Evolutionary conservation across 1,139 yeast species (phyloP).

Genomic region (Debaryomyces sp.): DNA sequence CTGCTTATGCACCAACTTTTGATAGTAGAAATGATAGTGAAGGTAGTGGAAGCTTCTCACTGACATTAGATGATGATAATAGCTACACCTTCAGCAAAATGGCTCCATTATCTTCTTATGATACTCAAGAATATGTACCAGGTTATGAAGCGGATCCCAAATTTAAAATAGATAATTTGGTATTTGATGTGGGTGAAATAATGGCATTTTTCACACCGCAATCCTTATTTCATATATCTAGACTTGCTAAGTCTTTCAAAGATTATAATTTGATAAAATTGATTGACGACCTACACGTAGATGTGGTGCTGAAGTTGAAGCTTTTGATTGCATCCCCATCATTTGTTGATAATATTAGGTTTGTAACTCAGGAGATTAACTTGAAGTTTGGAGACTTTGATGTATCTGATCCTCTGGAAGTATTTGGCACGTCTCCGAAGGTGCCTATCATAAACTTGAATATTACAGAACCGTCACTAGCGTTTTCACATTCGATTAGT

Average conservation of each 20-base stretch:
- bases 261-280: slow-evolving; percentile 47
- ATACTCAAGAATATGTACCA: slow-evolving; percentile 50
- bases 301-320: slow-evolving; percentile 52
- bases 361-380: slow-evolving; percentile 53
- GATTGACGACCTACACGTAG: slow-evolving; percentile 67
- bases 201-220: slow-evolving; percentile 41
- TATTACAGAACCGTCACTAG: slow-evolving; percentile 42
- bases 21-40: neutral
- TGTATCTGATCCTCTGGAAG: slow-evolving; percentile 18
- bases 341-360: slow-evolving; percentile 46
- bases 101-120: slow-evolving; percentile 40
- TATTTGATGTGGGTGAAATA: slow-evolving; percentile 54
- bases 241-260: slow-evolving; percentile 32
- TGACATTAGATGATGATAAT: neutral
- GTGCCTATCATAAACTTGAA: slow-evolving; percentile 29
- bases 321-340: slow-evolving; percentile 37
- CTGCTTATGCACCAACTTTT: neutral
- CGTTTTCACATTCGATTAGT: slow-evolving; percentile 23
- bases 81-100: slow-evolving; percentile 8
- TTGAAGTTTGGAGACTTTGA: slow-evolving; percentile 48
- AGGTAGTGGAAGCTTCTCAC: neutral
- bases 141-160: slow-evolving; percentile 40
- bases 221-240: slow-evolving; percentile 32
- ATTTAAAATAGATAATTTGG: slow-evolving; percentile 56
- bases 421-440: slow-evolving; percentile 19